Base-by-base conservation (phyloP, 306 rosid genomes). In the Dalbergia cultrata region DNA sequence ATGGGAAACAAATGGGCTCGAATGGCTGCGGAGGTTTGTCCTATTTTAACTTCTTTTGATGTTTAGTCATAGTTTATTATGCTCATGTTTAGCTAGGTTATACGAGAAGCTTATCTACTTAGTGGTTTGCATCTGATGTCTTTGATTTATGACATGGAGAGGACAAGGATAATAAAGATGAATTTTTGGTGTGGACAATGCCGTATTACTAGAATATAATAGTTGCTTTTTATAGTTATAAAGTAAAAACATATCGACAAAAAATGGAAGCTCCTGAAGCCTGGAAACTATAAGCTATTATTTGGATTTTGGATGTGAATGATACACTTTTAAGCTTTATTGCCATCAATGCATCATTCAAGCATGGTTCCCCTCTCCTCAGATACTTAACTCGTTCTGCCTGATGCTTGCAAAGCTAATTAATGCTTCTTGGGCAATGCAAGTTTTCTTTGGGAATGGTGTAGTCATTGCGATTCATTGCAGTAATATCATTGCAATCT, bases 1-100 rank as follows among this genome's bases (percentile, higher is more conserved):
- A 79, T 90, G 85, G 97, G 97, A 74, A 92, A 90, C 87, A 94
- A 90, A 89, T 94, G 98, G 98, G 90, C 97, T 16, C 90, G 86
- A 47, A 94, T 94, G 94, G 97, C 98, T 7, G 82, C 92, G 60
- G 64, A 81, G 90, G 90, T 87, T 78, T 45, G 82, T 78, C 61
- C 70, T 22, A n/a, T 13, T 19, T 3, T 70, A 43, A 31, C 78
- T 79, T 22, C 21, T 34, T 72, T 45, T 9, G 57, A 22, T 70
- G 70, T 34, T 62, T 80, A 79, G 50, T 16, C 17, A 9, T 76
- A 0, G 11, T 70, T 47, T 49, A 56, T 58, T 72, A 9, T 74
- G 68, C 69, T 70, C 33, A 56, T 70, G 60, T 70, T 72, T 63
- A 34, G 64, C 75, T 71, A 61, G 14, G 58, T 67, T 67, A 53